Percentiles rank a stretch among this genome's conserved stretches.
Evolutionary conservation across 2,329 filamentous ascomycete species (phyloP).

Genomic region (Xylariales sp.): DNA sequence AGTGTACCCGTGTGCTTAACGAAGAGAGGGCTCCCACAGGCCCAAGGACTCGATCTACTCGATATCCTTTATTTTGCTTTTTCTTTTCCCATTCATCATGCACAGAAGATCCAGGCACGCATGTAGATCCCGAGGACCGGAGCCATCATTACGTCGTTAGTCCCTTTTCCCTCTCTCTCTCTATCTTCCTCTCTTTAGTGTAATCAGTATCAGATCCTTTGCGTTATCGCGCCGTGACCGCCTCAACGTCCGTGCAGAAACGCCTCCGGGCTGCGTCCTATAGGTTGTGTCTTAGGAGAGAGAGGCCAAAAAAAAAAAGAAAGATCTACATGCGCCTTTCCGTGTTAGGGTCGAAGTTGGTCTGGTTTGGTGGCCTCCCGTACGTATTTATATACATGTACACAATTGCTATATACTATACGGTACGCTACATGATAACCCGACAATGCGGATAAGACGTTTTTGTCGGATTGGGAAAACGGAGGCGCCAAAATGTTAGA

Average conservation of each 20-base stretch:
- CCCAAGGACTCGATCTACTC: not conserved
- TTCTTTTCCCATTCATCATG: slow-evolving; percentile 7
- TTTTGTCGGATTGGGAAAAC: slow-evolving; percentile 10
- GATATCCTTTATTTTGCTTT: not conserved
- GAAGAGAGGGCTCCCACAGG: not conserved
- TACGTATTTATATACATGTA: no score
- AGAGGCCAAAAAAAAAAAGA: no score
- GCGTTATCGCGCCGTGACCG: slow-evolving; percentile 1
- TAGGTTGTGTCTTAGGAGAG: no score
- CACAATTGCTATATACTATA: no score
- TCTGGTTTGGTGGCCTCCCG: not conserved
- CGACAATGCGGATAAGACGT: slow-evolving; percentile 24
- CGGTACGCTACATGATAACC: slow-evolving; percentile 5
- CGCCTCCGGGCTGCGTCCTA: not conserved
- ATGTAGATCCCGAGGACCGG: slow-evolving; percentile 11
- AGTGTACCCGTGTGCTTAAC: not conserved
- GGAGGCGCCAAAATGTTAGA: not conserved
- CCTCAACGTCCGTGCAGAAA: slow-evolving; percentile 4
- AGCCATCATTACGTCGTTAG: not conserved
- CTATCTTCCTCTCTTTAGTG: not conserved
- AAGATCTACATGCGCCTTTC: slow-evolving; percentile 2
- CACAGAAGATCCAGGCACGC: slow-evolving; percentile 13
- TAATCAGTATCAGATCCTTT: not conserved
- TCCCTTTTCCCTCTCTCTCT: not conserved
- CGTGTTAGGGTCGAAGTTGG: not conserved